Base-by-base conservation (phyloP, 164 flowering plant genomes). In the Umbilicus rupestris region DNA sequence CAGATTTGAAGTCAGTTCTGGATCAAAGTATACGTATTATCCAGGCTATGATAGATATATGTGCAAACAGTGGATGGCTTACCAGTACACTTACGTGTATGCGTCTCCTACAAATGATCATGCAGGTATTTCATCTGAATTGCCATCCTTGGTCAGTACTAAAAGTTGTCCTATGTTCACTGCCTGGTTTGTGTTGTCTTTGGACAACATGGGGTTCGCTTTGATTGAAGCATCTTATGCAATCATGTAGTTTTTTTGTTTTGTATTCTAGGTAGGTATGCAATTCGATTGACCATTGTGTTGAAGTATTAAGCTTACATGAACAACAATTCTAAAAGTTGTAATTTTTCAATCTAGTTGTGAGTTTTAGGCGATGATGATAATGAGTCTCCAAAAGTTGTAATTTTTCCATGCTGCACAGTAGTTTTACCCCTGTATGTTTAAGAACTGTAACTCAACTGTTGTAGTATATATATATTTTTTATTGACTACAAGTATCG, bases 21-120 rank as follows among this genome's bases (percentile, higher is more conserved):
- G 99, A 94, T 76, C 99, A 94, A 78, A 94, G 99, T 76, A 94
- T 94, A 69, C 92, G 99, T 31, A 87, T 94, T 64, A 83, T 94
- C 68, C 99, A 91, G 78, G 99, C 99, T 47, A 94, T 94, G 99
- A 89, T 94, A 57, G 99, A 94, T 76, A 78, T 94, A 64, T 94
- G 94, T 83, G 96, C 99, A 22, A 94, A 94, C 68, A 94, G 97
- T 70, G 99, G 97, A 70, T 94, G 99, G 99, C 92, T 94, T 72
- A 81, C 93, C 63, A 89, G 96, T 74, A 73, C 97, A 63, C 60
- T 91, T 39, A 82, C 92, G 46, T 94, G 99, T 75, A 94, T 94
- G 99, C 93, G 78, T 82, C 90, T 94, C 66, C 63, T 94, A 78
- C 99, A 94, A 78, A 94, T 94, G 99, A 81, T 91, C 80, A 88